Conservation (phyloP, 208 protist species). For the Crithidia sp. region DNA sequence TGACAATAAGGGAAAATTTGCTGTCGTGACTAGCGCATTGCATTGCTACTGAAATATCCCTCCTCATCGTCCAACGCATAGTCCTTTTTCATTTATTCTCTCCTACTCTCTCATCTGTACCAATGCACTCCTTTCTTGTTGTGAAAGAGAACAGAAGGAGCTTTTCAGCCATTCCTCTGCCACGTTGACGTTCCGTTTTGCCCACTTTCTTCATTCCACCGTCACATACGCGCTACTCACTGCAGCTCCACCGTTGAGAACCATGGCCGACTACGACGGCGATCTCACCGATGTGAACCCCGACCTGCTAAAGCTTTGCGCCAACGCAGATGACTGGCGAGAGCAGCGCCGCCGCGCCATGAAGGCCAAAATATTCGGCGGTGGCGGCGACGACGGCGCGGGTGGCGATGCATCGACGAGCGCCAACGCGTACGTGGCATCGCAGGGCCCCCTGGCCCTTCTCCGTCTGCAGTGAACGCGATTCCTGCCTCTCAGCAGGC, state of each 20-base stretch:
- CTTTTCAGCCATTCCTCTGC: too few species aligned
- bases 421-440: constrained; percentile 11
- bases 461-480: not conserved
- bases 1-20: too few species aligned
- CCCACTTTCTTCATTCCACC: too few species aligned
- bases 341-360: constrained; percentile 80
- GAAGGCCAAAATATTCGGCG: constrained; percentile 70
- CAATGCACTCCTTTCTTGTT: too few species aligned
- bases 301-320: constrained; percentile 63
- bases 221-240: too few species aligned
- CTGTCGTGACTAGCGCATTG: too few species aligned
- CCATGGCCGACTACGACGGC: constrained; percentile 63
- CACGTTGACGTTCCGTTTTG: too few species aligned
- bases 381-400: not conserved
- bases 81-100: too few species aligned
- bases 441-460: constrained; percentile 9
- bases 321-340: constrained; percentile 69
- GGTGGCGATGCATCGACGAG: not conserved
- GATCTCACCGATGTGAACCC: constrained; percentile 76
- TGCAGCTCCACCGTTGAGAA: not conserved
- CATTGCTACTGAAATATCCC: too few species aligned
- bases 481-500: constrained; percentile 15
- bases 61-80: too few species aligned
- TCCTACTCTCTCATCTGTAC: too few species aligned
- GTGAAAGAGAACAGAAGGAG: too few species aligned